Base-by-base conservation (phyloP, 805 yeast genomes). In the Schwanniomyces yamadae region DNA sequence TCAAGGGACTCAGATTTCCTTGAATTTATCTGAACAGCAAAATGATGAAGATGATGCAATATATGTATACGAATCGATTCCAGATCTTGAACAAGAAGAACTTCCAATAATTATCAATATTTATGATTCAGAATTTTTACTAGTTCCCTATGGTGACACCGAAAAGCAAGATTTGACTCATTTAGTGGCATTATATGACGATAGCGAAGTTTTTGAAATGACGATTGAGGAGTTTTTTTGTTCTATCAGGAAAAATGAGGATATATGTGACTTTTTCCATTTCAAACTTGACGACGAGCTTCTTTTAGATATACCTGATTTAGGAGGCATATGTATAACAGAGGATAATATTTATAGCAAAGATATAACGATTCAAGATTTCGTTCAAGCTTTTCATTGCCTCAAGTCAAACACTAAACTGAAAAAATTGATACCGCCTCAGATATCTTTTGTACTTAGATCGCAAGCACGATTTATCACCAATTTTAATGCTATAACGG, bases 291-390 rank as follows among this genome's bases (percentile, higher is more conserved):
- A 46, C 12, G 57, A 63, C 12, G 69, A 63, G 29, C 40, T 61
- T 26, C 46, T 45, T 4, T 41, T 64, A 11, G 43, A 40, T 6
- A 37, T 63, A 8, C 60, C 64, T 2, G 63, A 62, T 38, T 40
- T 65, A 20, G 46, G 44, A 6, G 38, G 40, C 16, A 44, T 62
- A 17, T 31, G 36, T n/a, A 46, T 65, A n/a, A 41, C 63, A 2
- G 68, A 65, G 36, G 66, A 61, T 40, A 52, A 59, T 33, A 43
- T 52, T 4, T 55, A 59, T 37, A 37, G 60, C 3, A 40, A 49
- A 14, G 54, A 55, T 14, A 40, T 57, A 12, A 44, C 48, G 2
- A 37, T 63, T 10, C 42, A 41, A 12, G 67, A 60, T 39, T 49
- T 65, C 22, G 30, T 59, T n/a, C 33, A 42, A 15, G 35, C 55